These are phyloP conservation scores for Cicer cuneatum DNA, from an alignment of 306 rosid genomes.

Conservation along the genomic window DNA sequence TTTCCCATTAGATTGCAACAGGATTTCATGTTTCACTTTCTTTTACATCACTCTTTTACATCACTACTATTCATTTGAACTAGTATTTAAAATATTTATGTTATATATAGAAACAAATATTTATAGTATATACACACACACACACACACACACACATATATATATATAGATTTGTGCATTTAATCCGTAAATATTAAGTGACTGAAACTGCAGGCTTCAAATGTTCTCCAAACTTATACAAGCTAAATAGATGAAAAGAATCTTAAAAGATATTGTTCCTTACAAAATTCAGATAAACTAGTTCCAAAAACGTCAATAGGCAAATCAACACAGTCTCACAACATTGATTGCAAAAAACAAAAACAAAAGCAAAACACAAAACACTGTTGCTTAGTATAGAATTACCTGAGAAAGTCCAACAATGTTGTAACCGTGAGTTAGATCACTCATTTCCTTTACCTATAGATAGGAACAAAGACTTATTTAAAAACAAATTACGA, in stretches of 20 bases:
- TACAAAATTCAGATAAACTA: background rate
- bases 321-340: constrained; percentile 8
- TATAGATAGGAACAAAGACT: constrained; percentile 46
- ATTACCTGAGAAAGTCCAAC: constrained; percentile 97
- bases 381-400: constrained; percentile 4
- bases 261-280: background rate
- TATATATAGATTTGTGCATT: constrained; percentile 17
- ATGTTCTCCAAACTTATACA: constrained; percentile 6
- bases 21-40: background rate
- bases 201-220: background rate
- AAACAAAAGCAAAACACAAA: background rate
- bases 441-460: constrained; percentile 77
- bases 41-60: constrained; percentile 10
- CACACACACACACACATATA: constrained; percentile 2
- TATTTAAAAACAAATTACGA: constrained; percentile 27
- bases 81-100: background rate
- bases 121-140: constrained; percentile 2
- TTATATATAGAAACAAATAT: constrained; percentile 1
- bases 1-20: background rate
- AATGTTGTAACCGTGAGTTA: constrained; percentile 77
- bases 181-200: constrained; percentile 8
- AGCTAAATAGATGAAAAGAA: constrained; percentile 15
- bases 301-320: background rate
- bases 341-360: background rate
- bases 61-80: background rate